Percentiles rank a stretch among this genome's conserved stretches.
These are phyloP conservation scores for Puccinia polysora DNA, from an alignment of 1,284 basidiomycete species.

Conservation along the genomic window DNA sequence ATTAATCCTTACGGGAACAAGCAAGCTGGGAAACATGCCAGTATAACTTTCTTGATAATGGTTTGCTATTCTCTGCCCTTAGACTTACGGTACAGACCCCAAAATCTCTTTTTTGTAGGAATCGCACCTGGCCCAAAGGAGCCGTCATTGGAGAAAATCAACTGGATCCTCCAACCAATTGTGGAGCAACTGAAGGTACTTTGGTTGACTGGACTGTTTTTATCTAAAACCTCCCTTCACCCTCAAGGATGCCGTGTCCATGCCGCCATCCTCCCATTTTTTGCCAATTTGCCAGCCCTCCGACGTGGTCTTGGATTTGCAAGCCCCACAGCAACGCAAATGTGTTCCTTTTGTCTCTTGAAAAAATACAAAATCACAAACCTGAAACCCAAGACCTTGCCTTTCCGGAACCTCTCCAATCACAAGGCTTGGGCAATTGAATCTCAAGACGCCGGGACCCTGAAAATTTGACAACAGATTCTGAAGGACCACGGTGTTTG, in stretches of 20 bases:
- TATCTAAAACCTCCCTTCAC: constrained; percentile 9
- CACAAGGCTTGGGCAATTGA: constrained; percentile 7
- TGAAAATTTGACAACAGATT: not conserved
- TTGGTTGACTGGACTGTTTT: constrained; percentile 51
- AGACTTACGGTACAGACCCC: constrained; percentile 50
- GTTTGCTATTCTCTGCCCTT: constrained; percentile 46
- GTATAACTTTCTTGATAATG: constrained; percentile 9
- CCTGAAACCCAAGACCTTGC: constrained; percentile 19
- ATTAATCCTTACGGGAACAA: constrained; percentile 33
- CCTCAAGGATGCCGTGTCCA: constrained; percentile 1
- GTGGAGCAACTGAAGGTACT: constrained; percentile 51
- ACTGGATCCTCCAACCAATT: constrained; percentile 51
- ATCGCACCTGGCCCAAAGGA: constrained; percentile 52
- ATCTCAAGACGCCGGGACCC: constrained; percentile 8
- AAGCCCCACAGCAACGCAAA: constrained; percentile 12
- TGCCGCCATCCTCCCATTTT: constrained; percentile 25
- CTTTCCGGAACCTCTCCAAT: not conserved
- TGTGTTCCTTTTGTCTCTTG: constrained; percentile 44
- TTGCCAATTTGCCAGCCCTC: constrained; percentile 43
- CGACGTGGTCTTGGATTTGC: constrained; percentile 43
- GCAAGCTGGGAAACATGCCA: constrained; percentile 1
- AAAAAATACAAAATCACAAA: constrained; percentile 18
- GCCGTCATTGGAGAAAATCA: constrained; percentile 48
- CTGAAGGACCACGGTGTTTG: constrained; percentile 19
- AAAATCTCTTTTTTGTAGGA: constrained; percentile 55